Evolutionary conservation across 1,284 basidiomycete genomes (phyloP), one percentile per base, ranked within the genome.

Genomic region (Cryptococcus sp.): DNA sequence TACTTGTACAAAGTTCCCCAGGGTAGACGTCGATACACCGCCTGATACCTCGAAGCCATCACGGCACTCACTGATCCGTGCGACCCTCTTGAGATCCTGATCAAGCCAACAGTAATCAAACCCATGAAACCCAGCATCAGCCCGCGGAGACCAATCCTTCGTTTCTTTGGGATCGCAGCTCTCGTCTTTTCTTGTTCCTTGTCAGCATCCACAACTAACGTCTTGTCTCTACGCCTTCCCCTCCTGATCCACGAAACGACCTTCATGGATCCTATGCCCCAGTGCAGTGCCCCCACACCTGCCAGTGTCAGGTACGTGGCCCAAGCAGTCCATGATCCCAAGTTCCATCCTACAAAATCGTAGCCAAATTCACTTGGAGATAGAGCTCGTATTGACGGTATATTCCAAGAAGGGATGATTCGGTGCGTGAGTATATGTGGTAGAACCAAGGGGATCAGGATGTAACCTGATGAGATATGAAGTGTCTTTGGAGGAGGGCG

Each of bases 281-380:
- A 57, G 46, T 73, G 71, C 53, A 55, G 67, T 11, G 54, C 45
- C 7, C 54, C 65, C 2, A 59, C 48, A 0, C 56, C 62, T 0
- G 64, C 53, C 21, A 73, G 50, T 0, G 41, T 44, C 2, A 66
- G 50, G 47, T 69, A 70, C 7, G 32, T 25, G 9, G 19, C 54
- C 54, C 45, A 54, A 46, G 45, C 24, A 4, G 14, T 52, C 50
- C 54, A 64, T 54, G 55, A 58, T 11, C 43, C 46, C 19, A 70
- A 44, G 4, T 63, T 62, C 57, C 69, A 69, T 1, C 63, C 66
- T 9, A 69, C 69, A 50, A 68, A 73, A 37, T 72, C 67, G 55
- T 66, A 72, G 3, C 62, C 66, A 4, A 73, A 56, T 50, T 75
- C 72, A 16, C 55, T 54, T 10, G 72, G 72, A 0, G 60, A 63